phyloP scores from a whole-genome alignment of 768 basidiomycete species.

The Kwoniella newhampshirensis region DNA sequence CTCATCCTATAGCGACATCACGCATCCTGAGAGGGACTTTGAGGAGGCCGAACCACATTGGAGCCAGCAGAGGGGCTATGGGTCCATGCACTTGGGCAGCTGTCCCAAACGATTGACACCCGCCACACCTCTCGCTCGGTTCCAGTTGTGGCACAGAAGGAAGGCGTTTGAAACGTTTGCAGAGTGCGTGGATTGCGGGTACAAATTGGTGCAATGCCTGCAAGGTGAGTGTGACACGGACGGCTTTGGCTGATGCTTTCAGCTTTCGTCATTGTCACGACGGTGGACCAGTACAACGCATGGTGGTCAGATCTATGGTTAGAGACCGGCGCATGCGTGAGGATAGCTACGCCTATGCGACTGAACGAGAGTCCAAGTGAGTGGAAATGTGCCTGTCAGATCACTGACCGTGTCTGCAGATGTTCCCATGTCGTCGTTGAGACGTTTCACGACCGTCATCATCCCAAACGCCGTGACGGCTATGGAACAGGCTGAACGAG shows the following conservation, averaged over 20 bases:
- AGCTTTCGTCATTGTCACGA: slow-evolving; percentile 25
- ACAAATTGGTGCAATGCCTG: slow-evolving; percentile 32
- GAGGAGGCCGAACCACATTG: not conserved
- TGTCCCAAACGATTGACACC: not conserved
- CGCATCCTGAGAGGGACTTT: slow-evolving; percentile 32
- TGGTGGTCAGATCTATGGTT: slow-evolving; percentile 48
- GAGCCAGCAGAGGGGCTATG: no score
- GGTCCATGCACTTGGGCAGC: no score
- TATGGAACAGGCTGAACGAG: slow-evolving; percentile 37
- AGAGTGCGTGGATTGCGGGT: slow-evolving; percentile 24
- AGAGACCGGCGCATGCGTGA: slow-evolving; percentile 25
- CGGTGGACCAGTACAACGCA: slow-evolving; percentile 35
- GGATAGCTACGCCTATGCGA: slow-evolving; percentile 33
- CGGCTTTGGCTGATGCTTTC: slow-evolving; percentile 5
- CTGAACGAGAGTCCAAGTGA: slow-evolving; percentile 37
- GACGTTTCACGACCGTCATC: slow-evolving; percentile 14
- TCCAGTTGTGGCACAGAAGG: slow-evolving; percentile 43
- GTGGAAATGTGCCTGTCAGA: slow-evolving; percentile 1
- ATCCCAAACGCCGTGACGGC: slow-evolving; percentile 11
- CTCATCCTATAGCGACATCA: slow-evolving; percentile 19
- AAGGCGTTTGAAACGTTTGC: slow-evolving; percentile 31
- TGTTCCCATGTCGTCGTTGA: slow-evolving; percentile 13
- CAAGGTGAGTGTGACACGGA: slow-evolving; percentile 19
- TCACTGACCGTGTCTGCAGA: not conserved
- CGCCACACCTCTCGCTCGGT: slow-evolving; percentile 23